phyloP scores from a whole-genome alignment of 179 eudicot species.

The Spinacia oleracea region DNA sequence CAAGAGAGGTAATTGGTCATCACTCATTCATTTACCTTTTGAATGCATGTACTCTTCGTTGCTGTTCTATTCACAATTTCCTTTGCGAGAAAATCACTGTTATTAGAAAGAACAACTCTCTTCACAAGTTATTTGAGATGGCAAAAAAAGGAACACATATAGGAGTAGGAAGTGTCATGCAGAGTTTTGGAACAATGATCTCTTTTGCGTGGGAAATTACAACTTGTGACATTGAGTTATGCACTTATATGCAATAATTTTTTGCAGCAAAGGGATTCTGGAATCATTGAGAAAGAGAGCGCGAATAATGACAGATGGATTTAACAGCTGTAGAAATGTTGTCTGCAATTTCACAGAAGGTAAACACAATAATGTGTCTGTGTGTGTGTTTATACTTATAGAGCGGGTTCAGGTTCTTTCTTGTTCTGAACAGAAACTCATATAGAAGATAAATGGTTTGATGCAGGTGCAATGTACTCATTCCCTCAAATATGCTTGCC shows the following conservation, averaged over 20 bases:
- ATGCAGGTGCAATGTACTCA: conserved; percentile 96
- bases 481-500: conserved; percentile 97
- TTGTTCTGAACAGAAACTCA: not conserved
- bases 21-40: not conserved
- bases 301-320: conserved; percentile 93
- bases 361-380: conserved; percentile 14
- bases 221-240: not conserved
- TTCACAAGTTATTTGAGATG: not conserved
- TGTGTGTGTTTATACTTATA: too few species aligned
- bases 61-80: not conserved
- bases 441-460: not conserved
- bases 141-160: not conserved
- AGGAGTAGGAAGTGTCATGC: not conserved
- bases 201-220: not conserved
- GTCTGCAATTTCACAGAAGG: conserved; percentile 98
- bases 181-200: not conserved
- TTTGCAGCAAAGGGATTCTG: conserved; percentile 84
- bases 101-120: not conserved
- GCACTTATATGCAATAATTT: conserved; percentile 8
- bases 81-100: not conserved
- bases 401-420: not conserved
- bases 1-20: conserved; percentile 68
- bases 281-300: conserved; percentile 92
- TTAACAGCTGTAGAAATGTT: conserved; percentile 94
- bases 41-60: not conserved